Evolutionary conservation across 2,329 filamentous ascomycete genomes (phyloP).

Genomic region (Fusarium cicatricum): DNA sequence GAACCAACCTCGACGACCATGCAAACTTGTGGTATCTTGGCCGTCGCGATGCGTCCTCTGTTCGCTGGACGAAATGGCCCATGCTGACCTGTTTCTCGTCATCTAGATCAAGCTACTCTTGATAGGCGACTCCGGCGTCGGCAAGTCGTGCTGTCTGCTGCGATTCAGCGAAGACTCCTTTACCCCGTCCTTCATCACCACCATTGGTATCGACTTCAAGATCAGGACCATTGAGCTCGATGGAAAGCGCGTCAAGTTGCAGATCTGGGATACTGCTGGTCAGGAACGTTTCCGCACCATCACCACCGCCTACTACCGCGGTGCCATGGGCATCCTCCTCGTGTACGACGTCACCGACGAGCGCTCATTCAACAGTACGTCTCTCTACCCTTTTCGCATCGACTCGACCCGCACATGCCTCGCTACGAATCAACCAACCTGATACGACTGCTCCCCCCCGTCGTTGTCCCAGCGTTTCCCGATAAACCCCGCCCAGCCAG

Average conservation of each 20-base stretch:
- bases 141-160: constrained; percentile 96
- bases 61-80: too few species aligned
- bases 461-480: too few species aligned
- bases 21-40: not conserved
- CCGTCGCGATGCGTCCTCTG: constrained; percentile 3
- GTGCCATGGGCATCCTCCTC: constrained; percentile 96
- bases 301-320: constrained; percentile 97
- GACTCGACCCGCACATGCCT: not conserved
- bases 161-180: constrained; percentile 98
- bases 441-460: too few species aligned
- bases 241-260: constrained; percentile 97
- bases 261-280: constrained; percentile 99
- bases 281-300: constrained; percentile 99
- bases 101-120: constrained; percentile 92
- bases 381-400: not conserved
- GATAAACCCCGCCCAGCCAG: too few species aligned
- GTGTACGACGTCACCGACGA: constrained; percentile 99
- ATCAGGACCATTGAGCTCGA: constrained; percentile 99
- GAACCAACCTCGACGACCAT: constrained; percentile 16
- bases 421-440: too few species aligned
- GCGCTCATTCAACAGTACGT: constrained; percentile 90
- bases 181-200: constrained; percentile 97
- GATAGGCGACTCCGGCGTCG: constrained; percentile 95
- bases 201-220: constrained; percentile 99
- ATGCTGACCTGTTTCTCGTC: constrained; percentile 20